Evolutionary conservation across 2,329 filamentous ascomycete genomes (phyloP), one percentile per base, ranked within the genome.

Genomic region (Monilinia laxa): DNA sequence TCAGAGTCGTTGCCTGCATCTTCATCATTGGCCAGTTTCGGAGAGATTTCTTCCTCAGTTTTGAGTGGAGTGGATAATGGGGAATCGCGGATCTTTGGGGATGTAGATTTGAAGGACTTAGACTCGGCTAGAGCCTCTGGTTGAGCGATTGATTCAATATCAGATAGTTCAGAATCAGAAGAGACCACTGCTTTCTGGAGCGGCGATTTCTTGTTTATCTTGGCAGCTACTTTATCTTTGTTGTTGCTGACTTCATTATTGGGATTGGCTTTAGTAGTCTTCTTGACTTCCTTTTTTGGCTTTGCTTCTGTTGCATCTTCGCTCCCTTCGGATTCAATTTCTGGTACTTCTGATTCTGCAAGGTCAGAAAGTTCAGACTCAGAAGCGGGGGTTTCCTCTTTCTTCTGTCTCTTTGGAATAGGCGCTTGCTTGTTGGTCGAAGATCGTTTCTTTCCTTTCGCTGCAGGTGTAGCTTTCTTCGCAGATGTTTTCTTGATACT

Each of bases 1-100:
- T 80, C 80, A n/a, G 81, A 82, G 53, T 77, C 78, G 14, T 78
- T 77, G 28, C 75, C 74, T 71, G 77, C 78, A 40, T 56, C 53
- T 56, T 56, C 16, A 38, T 60, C 28, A 9, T 64, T 57, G 62
- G 70, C 45, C 6, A 12, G 10, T 70, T 63, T 64, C 71, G 54
- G 40, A 42, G 51, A 31, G 14, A n/a, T 18, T 67, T 71, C 68
- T 62, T 70, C 65, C 68, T 74, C 68, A 4, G 60, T 57, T 54
- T 35, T 69, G 23, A 51, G 31, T 14, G 38, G 52, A 40, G 51
- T 62, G 23, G 56, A 59, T 49, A 66, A 55, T 18, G 64, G 62
- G 2, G 64, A 66, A 25, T 66, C 64, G 25, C n/a, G 64, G 25
- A 47, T 54, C 49, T 71, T 70, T 25, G 68, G 59, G 18, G 68